Conservation (phyloP, 2,329 filamentous ascomycete genomes). For the Meredithiella fracta region DNA sequence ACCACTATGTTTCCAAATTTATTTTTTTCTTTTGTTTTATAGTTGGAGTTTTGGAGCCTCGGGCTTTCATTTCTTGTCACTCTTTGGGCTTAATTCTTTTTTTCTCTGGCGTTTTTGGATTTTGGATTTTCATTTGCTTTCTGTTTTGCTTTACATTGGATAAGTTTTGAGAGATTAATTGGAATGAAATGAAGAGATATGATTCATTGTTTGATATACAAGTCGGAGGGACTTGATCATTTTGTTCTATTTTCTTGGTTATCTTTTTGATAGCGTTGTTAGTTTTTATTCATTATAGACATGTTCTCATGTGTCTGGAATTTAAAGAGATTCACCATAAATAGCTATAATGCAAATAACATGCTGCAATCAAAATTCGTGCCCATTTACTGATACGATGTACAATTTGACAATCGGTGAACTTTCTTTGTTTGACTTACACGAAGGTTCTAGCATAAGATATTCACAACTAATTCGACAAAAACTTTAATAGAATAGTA, state of each 20-base stretch:
- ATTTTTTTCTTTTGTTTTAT: conserved; percentile 8
- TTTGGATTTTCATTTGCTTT: conserved; percentile 3
- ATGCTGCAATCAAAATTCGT: conserved; percentile 4
- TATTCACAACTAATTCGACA: too few relatives aligned
- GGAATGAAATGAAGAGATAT: conserved; percentile 11
- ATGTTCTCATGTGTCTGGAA: conserved; percentile 13
- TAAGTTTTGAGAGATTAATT: neutral
- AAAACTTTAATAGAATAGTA: too few relatives aligned
- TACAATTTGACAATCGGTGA: too few relatives aligned
- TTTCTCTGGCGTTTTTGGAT: conserved; percentile 4
- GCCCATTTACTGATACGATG: too few relatives aligned
- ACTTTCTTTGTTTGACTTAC: too few relatives aligned
- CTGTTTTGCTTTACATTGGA: conserved; percentile 1
- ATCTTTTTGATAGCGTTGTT: conserved; percentile 1
- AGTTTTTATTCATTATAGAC: conserved; percentile 7
- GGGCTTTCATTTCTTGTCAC: conserved; percentile 2
- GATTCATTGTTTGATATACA: conserved; percentile 14
- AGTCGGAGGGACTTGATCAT: conserved; percentile 7
- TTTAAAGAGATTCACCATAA: neutral
- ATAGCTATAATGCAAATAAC: conserved; percentile 10
- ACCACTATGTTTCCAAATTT: conserved; percentile 13
- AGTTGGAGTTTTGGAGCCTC: conserved; percentile 10
- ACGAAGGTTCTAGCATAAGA: too few relatives aligned
- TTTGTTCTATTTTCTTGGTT: conserved; percentile 4
- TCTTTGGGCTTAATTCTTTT: conserved; percentile 10